Conservation (phyloP, 768 basidiomycete genomes). For the Xerocomellus amylosporus region DNA sequence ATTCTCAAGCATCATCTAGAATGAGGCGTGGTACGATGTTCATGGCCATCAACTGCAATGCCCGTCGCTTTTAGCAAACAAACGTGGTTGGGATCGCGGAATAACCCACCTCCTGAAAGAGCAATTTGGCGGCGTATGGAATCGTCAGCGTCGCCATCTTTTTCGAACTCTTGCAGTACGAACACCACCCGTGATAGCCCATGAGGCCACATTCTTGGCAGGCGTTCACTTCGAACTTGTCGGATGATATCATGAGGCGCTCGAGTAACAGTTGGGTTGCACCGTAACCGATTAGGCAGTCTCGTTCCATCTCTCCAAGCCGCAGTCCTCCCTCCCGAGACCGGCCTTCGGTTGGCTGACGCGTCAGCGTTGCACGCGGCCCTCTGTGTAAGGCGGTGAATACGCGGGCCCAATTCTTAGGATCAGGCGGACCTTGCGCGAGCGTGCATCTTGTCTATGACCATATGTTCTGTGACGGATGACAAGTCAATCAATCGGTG, state of each 20-base stretch:
- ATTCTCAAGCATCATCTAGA: conserved; percentile 68
- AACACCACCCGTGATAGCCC: conserved; percentile 94
- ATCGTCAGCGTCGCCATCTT: conserved; percentile 94
- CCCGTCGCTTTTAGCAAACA: conserved; percentile 2
- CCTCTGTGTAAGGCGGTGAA: conserved; percentile 53
- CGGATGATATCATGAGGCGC: conserved; percentile 98
- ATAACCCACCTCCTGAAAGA: conserved; percentile 81
- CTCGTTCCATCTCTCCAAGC: conserved; percentile 98
- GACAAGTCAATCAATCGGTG: conserved; percentile 14
- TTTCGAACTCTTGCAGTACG: conserved; percentile 98
- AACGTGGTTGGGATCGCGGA: neutral
- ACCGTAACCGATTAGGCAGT: conserved; percentile 98
- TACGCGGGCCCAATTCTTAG: neutral
- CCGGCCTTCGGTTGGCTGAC: conserved; percentile 97
- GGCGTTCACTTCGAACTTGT: conserved; percentile 96
- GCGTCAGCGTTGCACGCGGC: conserved; percentile 92
- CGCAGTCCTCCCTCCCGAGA: conserved; percentile 97
- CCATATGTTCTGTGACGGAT: conserved; percentile 80
- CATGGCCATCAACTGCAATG: conserved; percentile 86
- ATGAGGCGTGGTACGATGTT: conserved; percentile 89
- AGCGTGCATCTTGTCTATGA: conserved; percentile 99
- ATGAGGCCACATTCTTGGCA: conserved; percentile 93
- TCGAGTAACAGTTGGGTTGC: conserved; percentile 95
- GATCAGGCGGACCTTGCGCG: conserved; percentile 69
- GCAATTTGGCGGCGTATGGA: conserved; percentile 91